Conservation (phyloP, 75 land plant species). For the Cryptomeria japonica region DNA sequence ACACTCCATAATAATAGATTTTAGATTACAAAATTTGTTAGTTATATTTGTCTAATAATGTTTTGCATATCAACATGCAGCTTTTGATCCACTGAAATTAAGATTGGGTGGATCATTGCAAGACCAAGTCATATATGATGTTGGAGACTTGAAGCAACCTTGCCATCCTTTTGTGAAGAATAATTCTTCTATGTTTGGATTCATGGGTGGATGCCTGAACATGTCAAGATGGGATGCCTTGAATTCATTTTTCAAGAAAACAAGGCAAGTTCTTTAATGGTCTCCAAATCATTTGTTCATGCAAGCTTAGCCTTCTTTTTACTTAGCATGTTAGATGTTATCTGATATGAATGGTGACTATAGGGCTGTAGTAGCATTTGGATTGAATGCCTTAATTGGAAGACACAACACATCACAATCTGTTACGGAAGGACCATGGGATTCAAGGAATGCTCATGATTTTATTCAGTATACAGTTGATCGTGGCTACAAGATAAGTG, state of each 20-base stretch:
- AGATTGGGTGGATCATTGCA: constrained; percentile 93
- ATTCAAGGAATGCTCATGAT: constrained; percentile 53
- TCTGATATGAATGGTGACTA: background rate
- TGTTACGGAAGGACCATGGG: constrained; percentile 41
- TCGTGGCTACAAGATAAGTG: constrained; percentile 53
- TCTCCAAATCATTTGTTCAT: background rate
- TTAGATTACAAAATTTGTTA: background rate
- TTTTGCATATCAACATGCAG: constrained; percentile 24
- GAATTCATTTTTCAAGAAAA: constrained; percentile 58
- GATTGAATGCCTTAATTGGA: constrained; percentile 52
- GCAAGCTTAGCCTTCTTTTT: background rate
- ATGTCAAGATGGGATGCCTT: constrained; percentile 84
- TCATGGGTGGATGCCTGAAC: constrained; percentile 75
- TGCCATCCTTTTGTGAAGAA: constrained; percentile 64
- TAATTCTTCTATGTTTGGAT: constrained; percentile 69
- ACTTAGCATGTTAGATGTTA: background rate
- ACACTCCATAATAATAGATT: no score
- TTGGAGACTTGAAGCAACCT: constrained; percentile 34
- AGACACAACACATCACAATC: constrained; percentile 15
- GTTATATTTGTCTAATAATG: background rate
- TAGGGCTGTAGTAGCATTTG: constrained; percentile 50
- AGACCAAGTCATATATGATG: constrained; percentile 79
- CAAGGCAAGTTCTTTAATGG: constrained; percentile 52
- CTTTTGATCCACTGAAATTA: constrained; percentile 59
- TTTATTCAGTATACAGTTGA: constrained; percentile 51